Percentiles rank a stretch among this genome's conserved stretches.
Evolutionary conservation across 2,329 filamentous ascomycete species (phyloP).

Genomic region (Aureobasidium leucospermi): DNA sequence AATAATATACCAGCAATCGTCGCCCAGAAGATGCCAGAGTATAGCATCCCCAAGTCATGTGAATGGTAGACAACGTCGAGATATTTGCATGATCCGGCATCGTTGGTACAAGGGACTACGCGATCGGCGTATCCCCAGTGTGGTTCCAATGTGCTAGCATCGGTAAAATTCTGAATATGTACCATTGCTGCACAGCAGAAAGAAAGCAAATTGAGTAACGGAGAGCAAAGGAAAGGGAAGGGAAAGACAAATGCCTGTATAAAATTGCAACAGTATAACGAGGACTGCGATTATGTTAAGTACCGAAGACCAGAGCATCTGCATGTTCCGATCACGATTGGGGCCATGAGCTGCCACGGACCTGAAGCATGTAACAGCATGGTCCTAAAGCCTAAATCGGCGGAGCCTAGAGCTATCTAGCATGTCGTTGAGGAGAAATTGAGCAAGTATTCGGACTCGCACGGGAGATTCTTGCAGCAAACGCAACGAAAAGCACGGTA

Average conservation of each 20-base stretch:
- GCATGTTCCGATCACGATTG: background rate
- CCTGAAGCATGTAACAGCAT: background rate
- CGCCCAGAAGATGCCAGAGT: constrained; percentile 51
- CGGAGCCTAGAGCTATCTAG: background rate
- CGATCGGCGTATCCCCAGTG: constrained; percentile 54
- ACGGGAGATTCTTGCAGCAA: background rate
- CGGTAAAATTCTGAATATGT: constrained; percentile 24
- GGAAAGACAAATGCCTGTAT: background rate
- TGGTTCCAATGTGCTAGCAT: constrained; percentile 21
- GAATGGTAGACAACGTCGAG: constrained; percentile 48
- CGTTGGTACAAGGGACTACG: constrained; percentile 51
- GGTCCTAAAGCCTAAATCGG: background rate
- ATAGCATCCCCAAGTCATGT: constrained; percentile 49
- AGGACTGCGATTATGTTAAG: background rate
- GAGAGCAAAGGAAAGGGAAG: background rate
- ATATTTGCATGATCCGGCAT: constrained; percentile 52
- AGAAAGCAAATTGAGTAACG: background rate
- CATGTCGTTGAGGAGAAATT: background rate
- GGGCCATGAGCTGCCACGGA: background rate
- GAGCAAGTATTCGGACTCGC: background rate
- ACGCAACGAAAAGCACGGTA: background rate
- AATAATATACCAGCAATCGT: constrained; percentile 43
- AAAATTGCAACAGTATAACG: background rate
- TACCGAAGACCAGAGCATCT: background rate
- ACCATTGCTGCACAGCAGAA: background rate